Base-by-base conservation (phyloP, 1,284 basidiomycete species). In the Puccinia horiana region DNA sequence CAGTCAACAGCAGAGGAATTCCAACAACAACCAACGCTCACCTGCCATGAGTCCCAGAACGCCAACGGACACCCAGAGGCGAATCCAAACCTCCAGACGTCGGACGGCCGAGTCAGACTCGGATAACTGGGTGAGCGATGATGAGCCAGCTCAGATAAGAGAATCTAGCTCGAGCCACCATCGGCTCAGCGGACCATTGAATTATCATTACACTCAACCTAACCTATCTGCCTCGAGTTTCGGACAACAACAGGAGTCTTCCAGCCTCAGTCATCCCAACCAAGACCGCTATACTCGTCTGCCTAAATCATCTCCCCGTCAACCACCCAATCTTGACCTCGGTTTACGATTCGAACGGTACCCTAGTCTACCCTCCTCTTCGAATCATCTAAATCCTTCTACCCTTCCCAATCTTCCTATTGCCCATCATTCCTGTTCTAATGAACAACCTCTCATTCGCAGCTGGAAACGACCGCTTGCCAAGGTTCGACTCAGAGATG, bases 21-120 rank as follows among this genome's bases (percentile, higher is more conserved):
- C 1, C 16, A 61, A 1, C 72, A 75, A 0, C 20, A 35, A 16
- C 44, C 63, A 2, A 83, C 82, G 0, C 78, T 37, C 6, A 83
- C 5, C 54, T 26, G 35, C 23, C 40, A 16, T 9, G 23, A 82
- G 77, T 65, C 83, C 44, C 75, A 47, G 6, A 54, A 72, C 12
- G n/a, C 82, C 82, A 6, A 82, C 81, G n/a, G 76, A 56, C 54
- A 16, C 79, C 40, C 37, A 83, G n/a, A 76, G 82, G 0, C 82
- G 72, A 29, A 61, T 67, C 4, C 49, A 11, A 54, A 56, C 37
- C 72, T 76, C 14, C 76, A 61, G 11, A 52, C 78, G 6, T 23
- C 26, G 4, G 56, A 29, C 26, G 70, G 26, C 18, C 3, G 65
- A 35, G 4, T 75, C 40, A 0, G 81, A 47, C 29, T 76, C 58